phyloP scores from a whole-genome alignment of 2,329 filamentous ascomycete species.

The Leptodontidium sp. region DNA sequence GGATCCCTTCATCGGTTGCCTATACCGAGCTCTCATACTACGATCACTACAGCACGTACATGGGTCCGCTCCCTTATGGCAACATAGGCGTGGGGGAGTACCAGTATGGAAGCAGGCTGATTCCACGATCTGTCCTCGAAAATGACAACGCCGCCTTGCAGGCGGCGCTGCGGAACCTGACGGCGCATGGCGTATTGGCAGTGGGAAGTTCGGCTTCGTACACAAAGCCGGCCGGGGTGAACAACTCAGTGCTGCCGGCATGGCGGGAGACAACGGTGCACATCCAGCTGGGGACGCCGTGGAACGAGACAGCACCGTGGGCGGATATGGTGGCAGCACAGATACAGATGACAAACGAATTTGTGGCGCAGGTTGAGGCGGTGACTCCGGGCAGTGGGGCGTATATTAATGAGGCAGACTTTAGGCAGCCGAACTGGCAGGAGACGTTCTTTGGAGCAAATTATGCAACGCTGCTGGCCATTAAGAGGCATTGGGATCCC shows the following conservation, averaged over 20 bases:
- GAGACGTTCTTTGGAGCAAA: conserved; percentile 56
- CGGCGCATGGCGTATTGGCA: conserved; percentile 46
- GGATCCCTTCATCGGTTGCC: conserved; percentile 45
- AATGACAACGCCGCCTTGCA: conserved; percentile 38
- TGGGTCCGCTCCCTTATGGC: conserved; percentile 44
- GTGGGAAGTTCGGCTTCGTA: conserved; percentile 44
- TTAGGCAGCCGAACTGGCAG: conserved; percentile 54
- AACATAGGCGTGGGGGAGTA: conserved; percentile 43
- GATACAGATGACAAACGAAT: conserved; percentile 46
- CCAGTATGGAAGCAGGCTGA: conserved; percentile 54
- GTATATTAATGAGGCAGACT: conserved; percentile 62
- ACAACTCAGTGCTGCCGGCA: conserved; percentile 53
- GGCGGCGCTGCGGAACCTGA: conserved; percentile 47
- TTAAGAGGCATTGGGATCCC: conserved; percentile 62
- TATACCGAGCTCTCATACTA: conserved; percentile 39
- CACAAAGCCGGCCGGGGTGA: conserved; percentile 31
- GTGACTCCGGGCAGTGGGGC: conserved; percentile 53
- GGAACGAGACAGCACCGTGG: conserved; percentile 47
- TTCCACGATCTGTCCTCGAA: conserved; percentile 49
- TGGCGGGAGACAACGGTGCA: conserved; percentile 51
- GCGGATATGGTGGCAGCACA: conserved; percentile 43
- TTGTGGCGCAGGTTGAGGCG: conserved; percentile 47
- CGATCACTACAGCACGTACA: conserved; percentile 45
- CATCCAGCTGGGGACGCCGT: conserved; percentile 44
- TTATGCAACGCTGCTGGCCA: conserved; percentile 50